phyloP scores from a whole-genome alignment of 768 basidiomycete genomes.

The Rhizopogon sp. region DNA sequence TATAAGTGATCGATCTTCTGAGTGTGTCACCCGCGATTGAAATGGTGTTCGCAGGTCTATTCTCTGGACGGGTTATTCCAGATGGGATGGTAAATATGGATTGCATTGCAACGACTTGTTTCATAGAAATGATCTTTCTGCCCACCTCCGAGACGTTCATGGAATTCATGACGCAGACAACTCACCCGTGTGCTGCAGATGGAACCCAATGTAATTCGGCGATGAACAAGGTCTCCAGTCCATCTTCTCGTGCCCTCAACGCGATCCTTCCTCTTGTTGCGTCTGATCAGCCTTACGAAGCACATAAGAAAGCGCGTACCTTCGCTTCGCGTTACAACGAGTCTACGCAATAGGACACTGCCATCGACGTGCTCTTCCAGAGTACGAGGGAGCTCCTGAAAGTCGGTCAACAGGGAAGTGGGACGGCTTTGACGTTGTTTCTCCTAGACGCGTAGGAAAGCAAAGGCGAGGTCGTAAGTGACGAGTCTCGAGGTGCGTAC shows the following conservation, averaged over 20 bases:
- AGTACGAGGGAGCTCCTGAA: slow-evolving; percentile 86
- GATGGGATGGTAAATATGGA: background rate
- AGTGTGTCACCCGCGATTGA: too few species aligned
- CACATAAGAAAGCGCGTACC: slow-evolving; percentile 95
- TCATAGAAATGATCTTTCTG: background rate
- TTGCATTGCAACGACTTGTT: background rate
- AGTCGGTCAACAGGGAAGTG: slow-evolving; percentile 82
- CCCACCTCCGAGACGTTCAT: background rate
- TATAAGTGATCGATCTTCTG: too few species aligned
- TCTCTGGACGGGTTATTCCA: too few species aligned
- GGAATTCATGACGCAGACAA: background rate
- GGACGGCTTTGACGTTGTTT: slow-evolving; percentile 77
- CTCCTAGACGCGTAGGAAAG: slow-evolving; percentile 80
- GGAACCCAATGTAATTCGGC: background rate
- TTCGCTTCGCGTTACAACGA: slow-evolving; percentile 87
- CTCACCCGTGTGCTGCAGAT: background rate
- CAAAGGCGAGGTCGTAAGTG: slow-evolving; percentile 65
- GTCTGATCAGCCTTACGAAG: slow-evolving; percentile 76
- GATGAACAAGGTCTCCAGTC: slow-evolving; percentile 9
- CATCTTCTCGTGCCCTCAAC: slow-evolving; percentile 63
- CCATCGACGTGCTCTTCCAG: slow-evolving; percentile 91
- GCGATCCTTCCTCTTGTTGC: slow-evolving; percentile 73
- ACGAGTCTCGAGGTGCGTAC: slow-evolving; percentile 73
- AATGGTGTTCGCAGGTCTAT: too few species aligned
- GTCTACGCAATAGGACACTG: slow-evolving; percentile 75